Evolutionary conservation across 2,329 filamentous ascomycete genomes (phyloP).

Genomic region (Penicillium palitans): DNA sequence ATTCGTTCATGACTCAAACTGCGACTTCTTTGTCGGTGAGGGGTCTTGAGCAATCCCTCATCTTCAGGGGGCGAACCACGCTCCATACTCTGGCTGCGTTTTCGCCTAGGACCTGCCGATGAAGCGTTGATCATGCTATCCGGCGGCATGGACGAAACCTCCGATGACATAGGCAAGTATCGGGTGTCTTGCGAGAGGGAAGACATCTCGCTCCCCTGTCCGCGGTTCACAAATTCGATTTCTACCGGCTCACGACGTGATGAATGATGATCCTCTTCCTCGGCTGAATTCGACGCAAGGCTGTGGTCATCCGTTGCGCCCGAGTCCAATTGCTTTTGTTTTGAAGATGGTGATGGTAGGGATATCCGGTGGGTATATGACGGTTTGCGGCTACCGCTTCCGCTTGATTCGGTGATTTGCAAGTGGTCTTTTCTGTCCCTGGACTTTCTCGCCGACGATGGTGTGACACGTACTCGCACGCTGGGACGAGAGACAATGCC

Average conservation of each 20-base stretch:
- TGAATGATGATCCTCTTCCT: conserved; percentile 75
- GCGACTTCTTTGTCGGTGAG: conserved; percentile 58
- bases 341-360: conserved; percentile 49
- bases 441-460: conserved; percentile 62
- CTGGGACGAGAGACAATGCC: conserved; percentile 70
- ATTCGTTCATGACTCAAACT: conserved; percentile 68
- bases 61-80: conserved; percentile 37
- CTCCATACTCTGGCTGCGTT: conserved; percentile 54
- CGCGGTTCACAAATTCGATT: conserved; percentile 74
- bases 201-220: conserved; percentile 68
- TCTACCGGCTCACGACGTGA: conserved; percentile 72
- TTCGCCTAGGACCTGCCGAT: conserved; percentile 48
- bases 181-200: conserved; percentile 58
- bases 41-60: conserved; percentile 58
- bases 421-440: conserved; percentile 71
- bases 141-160: conserved; percentile 81
- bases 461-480: conserved; percentile 77
- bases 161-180: conserved; percentile 71
- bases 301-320: conserved; percentile 60
- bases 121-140: conserved; percentile 66
- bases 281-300: conserved; percentile 71
- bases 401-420: conserved; percentile 75
- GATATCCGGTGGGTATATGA: conserved; percentile 69
- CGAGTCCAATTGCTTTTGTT: conserved; percentile 37
- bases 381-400: conserved; percentile 65